Percentiles rank a stretch among this genome's conserved stretches.
Evolutionary conservation across 78 protist species (phyloP).

Genomic region (Planoprotostelium fungivorum): DNA sequence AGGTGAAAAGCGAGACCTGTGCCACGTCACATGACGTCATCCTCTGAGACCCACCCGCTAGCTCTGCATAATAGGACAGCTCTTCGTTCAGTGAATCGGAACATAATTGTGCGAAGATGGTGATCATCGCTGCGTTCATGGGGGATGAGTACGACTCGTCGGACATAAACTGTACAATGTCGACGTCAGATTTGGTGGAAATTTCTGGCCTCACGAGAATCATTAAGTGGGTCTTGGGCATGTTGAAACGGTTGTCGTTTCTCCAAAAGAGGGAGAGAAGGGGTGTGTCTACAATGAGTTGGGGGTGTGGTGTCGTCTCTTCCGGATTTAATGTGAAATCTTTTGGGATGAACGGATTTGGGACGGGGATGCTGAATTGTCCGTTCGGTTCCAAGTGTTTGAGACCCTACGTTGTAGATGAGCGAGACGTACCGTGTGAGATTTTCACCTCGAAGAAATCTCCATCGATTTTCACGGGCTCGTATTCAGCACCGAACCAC

Average conservation of each 20-base stretch:
- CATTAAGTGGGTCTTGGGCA: slow-evolving; percentile 18
- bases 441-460: background rate
- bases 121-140: background rate
- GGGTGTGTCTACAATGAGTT: background rate
- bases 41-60: background rate
- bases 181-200: background rate
- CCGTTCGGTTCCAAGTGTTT: background rate
- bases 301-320: background rate
- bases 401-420: background rate
- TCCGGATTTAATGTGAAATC: slow-evolving; percentile 32
- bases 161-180: background rate
- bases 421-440: background rate
- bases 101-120: background rate
- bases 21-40: too few relatives aligned
- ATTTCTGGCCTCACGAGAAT: background rate
- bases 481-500: background rate
- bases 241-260: slow-evolving; percentile 25
- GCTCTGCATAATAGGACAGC: background rate
- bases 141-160: background rate
- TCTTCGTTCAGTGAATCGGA: background rate
- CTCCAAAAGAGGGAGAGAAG: slow-evolving; percentile 1
- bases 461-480: background rate
- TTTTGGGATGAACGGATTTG: slow-evolving; percentile 33
- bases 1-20: background rate
- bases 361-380: slow-evolving; percentile 12